Evolutionary conservation across 2,329 filamentous ascomycete species (phyloP).

Genomic region (Sphaerulina musiva): DNA sequence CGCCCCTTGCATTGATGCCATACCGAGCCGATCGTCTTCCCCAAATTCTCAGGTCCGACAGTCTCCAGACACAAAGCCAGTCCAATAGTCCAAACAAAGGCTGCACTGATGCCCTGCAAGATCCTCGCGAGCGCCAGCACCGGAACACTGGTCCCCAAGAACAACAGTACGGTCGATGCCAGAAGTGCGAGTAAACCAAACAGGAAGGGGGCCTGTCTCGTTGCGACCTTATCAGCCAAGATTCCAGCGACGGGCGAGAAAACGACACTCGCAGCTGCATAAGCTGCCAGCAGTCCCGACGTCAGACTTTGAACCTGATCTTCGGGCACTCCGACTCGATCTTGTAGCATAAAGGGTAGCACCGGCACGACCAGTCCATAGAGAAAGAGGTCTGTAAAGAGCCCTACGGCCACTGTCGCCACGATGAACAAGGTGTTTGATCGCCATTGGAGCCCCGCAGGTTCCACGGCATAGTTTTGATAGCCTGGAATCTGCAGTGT

Average conservation of each 20-base stretch:
- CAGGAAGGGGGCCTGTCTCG: constrained; percentile 54
- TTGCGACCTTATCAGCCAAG: constrained; percentile 48
- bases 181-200: constrained; percentile 49
- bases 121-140: constrained; percentile 49
- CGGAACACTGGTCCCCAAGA: constrained; percentile 44
- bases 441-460: constrained; percentile 46
- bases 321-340: constrained; percentile 45
- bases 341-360: constrained; percentile 51
- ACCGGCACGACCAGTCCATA: constrained; percentile 55
- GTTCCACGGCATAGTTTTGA: constrained; percentile 31
- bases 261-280: constrained; percentile 49
- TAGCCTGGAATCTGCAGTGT: constrained; percentile 31
- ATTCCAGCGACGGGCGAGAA: constrained; percentile 49
- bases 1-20: constrained; percentile 10
- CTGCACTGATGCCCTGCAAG: constrained; percentile 53
- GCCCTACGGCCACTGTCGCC: constrained; percentile 49
- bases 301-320: constrained; percentile 48
- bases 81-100: constrained; percentile 55
- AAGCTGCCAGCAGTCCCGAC: constrained; percentile 49
- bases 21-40: constrained; percentile 55
- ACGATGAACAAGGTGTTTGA: constrained; percentile 55
- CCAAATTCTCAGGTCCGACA: constrained; percentile 51
- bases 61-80: constrained; percentile 55
- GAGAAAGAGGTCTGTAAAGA: constrained; percentile 55
- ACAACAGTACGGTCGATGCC: constrained; percentile 51